Conservation (phyloP, 768 basidiomycete genomes). For the Tricholoma bakamatsutake region DNA sequence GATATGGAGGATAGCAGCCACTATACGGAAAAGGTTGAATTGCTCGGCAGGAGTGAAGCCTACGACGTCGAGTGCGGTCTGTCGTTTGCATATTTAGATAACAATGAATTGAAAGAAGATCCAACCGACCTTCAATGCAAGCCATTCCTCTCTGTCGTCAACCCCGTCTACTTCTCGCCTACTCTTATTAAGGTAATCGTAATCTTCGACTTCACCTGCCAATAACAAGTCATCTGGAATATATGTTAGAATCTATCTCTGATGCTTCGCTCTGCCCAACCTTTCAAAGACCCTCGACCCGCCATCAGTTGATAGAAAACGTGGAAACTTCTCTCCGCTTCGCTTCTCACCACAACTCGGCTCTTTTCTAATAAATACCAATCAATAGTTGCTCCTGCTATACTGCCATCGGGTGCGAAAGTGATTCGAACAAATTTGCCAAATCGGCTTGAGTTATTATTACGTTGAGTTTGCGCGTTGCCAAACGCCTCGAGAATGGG, state of each 20-base stretch:
- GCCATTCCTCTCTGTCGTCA: slow-evolving; percentile 89
- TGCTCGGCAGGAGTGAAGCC: slow-evolving; percentile 86
- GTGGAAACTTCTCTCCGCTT: slow-evolving; percentile 91
- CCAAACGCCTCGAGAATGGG: slow-evolving; percentile 97
- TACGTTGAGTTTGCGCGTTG: slow-evolving; percentile 96
- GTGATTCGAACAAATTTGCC: slow-evolving; percentile 97
- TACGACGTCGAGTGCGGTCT: slow-evolving; percentile 84
- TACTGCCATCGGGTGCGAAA: slow-evolving; percentile 89
- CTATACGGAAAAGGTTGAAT: slow-evolving; percentile 86
- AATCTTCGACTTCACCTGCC: slow-evolving; percentile 69
- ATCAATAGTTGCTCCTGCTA: slow-evolving; percentile 96
- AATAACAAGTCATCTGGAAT: slow-evolving; percentile 65
- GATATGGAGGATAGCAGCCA: slow-evolving; percentile 91
- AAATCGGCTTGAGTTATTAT: slow-evolving; percentile 98
- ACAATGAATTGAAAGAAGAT: background rate
- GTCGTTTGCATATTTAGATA: background rate
- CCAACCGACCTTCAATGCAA: slow-evolving; percentile 54
- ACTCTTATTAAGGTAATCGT: slow-evolving; percentile 88
- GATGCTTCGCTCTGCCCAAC: slow-evolving; percentile 30
- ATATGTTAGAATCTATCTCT: background rate
- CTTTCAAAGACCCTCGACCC: slow-evolving; percentile 64
- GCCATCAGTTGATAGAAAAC: slow-evolving; percentile 94
- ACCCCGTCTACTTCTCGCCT: slow-evolving; percentile 92
- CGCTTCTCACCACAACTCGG: slow-evolving; percentile 81
- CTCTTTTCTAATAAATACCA: slow-evolving; percentile 99